phyloP scores from a whole-genome alignment of 2,329 filamentous ascomycete species.

The Zarea fungicola region DNA sequence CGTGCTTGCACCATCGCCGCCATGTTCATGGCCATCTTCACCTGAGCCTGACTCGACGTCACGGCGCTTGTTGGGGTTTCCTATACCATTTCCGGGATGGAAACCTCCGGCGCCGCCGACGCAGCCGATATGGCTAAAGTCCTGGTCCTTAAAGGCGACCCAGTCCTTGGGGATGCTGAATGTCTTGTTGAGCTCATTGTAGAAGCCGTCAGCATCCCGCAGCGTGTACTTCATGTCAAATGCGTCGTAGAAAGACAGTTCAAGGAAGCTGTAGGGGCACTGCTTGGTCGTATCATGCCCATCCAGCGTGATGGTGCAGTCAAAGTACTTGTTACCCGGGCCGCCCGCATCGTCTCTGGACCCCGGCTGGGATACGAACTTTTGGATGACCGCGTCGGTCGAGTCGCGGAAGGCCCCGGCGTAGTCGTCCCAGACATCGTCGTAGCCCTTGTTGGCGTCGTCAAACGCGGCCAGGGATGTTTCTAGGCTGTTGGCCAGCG shows the following conservation, averaged over 20 bases:
- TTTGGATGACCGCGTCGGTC: no score
- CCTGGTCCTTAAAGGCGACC: background rate
- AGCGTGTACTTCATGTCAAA: constrained; percentile 2
- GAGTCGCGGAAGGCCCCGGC: no score
- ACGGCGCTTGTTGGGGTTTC: background rate
- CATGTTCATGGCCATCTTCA: background rate
- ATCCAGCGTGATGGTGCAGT: background rate
- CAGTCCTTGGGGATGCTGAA: background rate
- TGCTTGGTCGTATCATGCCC: background rate
- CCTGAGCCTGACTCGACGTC: background rate
- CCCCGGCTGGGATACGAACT: no score
- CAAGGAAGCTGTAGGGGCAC: background rate
- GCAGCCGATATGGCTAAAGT: no score
- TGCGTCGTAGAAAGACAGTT: background rate
- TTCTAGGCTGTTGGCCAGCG: background rate
- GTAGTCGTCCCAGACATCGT: constrained; percentile 8
- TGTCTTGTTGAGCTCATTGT: background rate
- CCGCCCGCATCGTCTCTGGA: no score
- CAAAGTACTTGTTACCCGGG: constrained; percentile 2
- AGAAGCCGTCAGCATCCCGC: background rate
- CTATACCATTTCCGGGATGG: no score
- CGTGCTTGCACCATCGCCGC: background rate
- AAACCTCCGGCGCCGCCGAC: no score
- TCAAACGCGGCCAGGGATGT: background rate
- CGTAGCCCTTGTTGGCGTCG: constrained; percentile 8